These are phyloP conservation scores for Xerocomus brunneocitrinus DNA, from an alignment of 768 basidiomycete species.

Conservation along the genomic window DNA sequence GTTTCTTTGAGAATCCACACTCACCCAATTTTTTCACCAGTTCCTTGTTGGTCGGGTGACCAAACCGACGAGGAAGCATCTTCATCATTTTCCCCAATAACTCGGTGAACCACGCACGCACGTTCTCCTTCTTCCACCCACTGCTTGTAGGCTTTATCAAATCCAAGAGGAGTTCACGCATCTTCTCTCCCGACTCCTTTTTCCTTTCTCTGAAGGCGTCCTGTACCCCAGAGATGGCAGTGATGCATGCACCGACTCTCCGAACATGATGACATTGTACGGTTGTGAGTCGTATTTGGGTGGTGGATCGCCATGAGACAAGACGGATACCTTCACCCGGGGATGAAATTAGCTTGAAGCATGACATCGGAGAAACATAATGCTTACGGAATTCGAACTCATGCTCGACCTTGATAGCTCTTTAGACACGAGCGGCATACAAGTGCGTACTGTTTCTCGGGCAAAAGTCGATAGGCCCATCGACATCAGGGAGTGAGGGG, in stretches of 20 bases:
- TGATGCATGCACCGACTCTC: conserved; percentile 38
- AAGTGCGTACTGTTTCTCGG: conserved; percentile 6
- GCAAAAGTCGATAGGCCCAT: conserved; percentile 4
- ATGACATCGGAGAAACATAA: neutral
- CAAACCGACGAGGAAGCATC: conserved; percentile 11
- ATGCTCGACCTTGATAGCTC: neutral
- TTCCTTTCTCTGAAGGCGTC: conserved; percentile 25
- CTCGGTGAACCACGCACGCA: conserved; percentile 11
- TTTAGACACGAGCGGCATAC: neutral
- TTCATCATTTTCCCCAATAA: conserved; percentile 20
- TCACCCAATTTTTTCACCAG: conserved; percentile 11
- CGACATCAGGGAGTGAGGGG: neutral
- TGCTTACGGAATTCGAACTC: conserved; percentile 9
- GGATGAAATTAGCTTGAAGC: neutral
- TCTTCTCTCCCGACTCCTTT: conserved; percentile 26
- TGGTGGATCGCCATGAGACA: conserved; percentile 3
- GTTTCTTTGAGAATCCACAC: conserved; percentile 17
- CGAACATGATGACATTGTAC: conserved; percentile 26
- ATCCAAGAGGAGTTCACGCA: conserved; percentile 16
- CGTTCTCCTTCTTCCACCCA: conserved; percentile 18
- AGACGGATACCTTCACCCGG: conserved; percentile 4
- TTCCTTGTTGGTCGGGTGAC: conserved; percentile 4
- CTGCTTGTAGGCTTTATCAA: neutral
- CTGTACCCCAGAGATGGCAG: conserved; percentile 27
- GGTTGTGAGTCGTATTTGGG: conserved; percentile 14